A percentile compares a stretch with the other conserved stretches of the same genome.
Evolutionary conservation across 306 rosid genomes (phyloP).

Genomic region (Vigna hirtella): DNA sequence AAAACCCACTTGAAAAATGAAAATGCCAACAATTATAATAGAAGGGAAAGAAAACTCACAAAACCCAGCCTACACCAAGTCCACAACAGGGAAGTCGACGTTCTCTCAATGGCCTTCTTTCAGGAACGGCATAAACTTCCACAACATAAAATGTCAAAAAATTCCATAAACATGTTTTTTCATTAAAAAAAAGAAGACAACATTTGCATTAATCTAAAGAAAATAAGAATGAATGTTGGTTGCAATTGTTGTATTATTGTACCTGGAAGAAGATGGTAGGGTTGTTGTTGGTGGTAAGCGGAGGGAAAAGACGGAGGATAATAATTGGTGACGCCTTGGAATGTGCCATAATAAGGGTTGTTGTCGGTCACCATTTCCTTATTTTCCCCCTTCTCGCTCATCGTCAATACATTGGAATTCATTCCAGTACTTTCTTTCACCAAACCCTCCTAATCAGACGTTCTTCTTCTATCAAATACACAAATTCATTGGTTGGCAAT

Average conservation of each 20-base stretch:
- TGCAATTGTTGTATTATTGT: too few relatives aligned
- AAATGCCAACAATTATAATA: too few relatives aligned
- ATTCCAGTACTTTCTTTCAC: neutral
- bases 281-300: conserved; percentile 53
- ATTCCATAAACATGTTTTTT: neutral
- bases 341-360: conserved; percentile 74
- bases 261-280: conserved; percentile 62
- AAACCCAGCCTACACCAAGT: conserved; percentile 77
- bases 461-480: too few relatives aligned
- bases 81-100: conserved; percentile 81
- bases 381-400: conserved; percentile 62
- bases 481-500: too few relatives aligned
- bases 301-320: conserved; percentile 50
- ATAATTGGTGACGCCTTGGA: conserved; percentile 86
- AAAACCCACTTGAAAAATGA: too few relatives aligned
- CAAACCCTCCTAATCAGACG: neutral
- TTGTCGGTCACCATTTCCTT: conserved; percentile 44
- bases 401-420: conserved; percentile 17
- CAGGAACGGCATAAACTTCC: conserved; percentile 71
- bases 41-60: conserved; percentile 56
- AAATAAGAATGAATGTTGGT: too few relatives aligned
- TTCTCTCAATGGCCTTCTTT: conserved; percentile 63
- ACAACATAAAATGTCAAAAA: neutral
- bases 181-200: too few relatives aligned
- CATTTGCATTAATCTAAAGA: too few relatives aligned